A percentile compares a stretch with the other conserved stretches of the same genome.
phyloP scores from a whole-genome alignment of 2,329 filamentous ascomycete species.

The Thelonectria blattea region DNA sequence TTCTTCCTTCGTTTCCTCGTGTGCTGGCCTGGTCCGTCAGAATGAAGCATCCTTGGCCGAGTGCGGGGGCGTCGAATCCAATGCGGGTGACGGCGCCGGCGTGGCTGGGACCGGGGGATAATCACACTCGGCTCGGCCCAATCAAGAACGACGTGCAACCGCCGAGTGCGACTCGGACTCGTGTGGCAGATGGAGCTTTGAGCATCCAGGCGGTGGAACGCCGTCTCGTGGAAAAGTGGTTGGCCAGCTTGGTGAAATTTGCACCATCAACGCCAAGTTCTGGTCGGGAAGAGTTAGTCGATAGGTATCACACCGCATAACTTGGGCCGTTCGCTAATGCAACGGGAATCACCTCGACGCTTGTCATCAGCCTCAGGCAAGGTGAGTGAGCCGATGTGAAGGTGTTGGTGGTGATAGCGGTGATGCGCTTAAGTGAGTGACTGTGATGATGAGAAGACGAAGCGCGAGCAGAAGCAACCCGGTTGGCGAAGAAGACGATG shows the following conservation, averaged over 20 bases:
- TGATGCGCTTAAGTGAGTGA: not conserved
- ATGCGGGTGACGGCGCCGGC: not conserved
- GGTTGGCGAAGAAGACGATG: not conserved
- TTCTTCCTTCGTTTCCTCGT: not conserved
- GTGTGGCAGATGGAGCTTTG: not conserved
- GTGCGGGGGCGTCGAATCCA: not conserved
- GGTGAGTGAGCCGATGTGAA: not conserved
- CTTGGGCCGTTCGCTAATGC: not conserved
- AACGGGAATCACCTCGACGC: not conserved
- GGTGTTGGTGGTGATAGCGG: no score
- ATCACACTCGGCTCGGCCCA: not conserved
- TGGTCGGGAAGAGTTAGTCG: not conserved
- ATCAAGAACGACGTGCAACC: not conserved
- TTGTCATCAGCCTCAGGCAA: not conserved
- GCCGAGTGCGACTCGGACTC: not conserved
- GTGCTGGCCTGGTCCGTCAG: not conserved
- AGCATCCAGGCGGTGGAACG: not conserved
- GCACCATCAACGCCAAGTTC: not conserved
- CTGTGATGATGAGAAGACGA: not conserved
- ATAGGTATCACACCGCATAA: not conserved
- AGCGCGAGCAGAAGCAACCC: not conserved
- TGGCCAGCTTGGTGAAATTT: not conserved
- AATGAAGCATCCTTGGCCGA: not conserved
- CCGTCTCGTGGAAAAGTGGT: not conserved
- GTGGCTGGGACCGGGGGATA: not conserved